These are phyloP conservation scores for Yarrowia yakushimensis DNA, from an alignment of 805 yeast species.

Conservation along the genomic window DNA sequence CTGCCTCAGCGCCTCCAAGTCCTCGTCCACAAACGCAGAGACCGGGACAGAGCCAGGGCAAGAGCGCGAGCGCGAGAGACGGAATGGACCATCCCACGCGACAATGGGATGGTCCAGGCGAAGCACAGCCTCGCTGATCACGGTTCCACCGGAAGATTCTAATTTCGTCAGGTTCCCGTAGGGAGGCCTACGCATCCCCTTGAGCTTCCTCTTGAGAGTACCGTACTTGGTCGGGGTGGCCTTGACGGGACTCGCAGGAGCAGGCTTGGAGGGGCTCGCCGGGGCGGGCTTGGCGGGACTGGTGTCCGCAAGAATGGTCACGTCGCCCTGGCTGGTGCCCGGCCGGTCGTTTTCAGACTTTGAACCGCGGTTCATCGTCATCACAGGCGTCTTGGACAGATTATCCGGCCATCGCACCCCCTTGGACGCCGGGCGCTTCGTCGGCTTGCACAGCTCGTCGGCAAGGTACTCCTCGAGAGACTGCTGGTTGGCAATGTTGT, in stretches of 20 bases:
- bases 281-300: neutral
- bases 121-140: neutral
- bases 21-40: neutral
- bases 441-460: neutral
- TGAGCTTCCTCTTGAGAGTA: neutral
- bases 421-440: neutral
- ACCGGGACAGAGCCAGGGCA: neutral
- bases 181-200: constrained; percentile 15
- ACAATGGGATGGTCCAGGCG: neutral
- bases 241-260: neutral
- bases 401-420: neutral
- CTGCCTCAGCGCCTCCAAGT: neutral
- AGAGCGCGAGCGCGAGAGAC: neutral
- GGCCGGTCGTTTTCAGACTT: neutral
- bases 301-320: neutral
- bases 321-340: neutral
- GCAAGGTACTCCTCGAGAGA: neutral
- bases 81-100: neutral
- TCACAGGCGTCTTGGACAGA: neutral
- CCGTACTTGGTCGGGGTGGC: neutral
- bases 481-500: neutral
- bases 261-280: neutral
- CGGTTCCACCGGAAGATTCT: neutral
- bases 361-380: neutral
- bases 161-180: constrained; percentile 4